Conservation (phyloP, 306 rosid genomes). For the Quercus glauca region DNA sequence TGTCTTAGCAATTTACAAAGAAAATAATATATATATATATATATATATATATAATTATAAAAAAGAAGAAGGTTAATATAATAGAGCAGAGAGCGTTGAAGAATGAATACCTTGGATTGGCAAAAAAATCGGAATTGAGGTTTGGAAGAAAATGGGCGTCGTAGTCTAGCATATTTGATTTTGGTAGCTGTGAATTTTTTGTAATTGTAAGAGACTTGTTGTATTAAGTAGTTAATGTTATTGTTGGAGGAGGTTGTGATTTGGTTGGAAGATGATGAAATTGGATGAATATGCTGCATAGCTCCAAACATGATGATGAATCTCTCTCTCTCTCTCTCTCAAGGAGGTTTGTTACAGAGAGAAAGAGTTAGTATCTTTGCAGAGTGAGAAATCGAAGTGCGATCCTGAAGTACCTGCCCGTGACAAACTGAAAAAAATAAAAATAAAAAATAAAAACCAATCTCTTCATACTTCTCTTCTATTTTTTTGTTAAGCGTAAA, state of each 20-base stretch:
- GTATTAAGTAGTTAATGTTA: too few relatives aligned
- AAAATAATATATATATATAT: neutral
- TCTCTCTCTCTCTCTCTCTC: too few relatives aligned
- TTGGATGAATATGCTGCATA: neutral
- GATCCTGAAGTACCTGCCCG: too few relatives aligned
- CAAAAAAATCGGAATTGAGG: slow-evolving; percentile 41
- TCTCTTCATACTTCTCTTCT: too few relatives aligned
- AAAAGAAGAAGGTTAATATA: too few relatives aligned
- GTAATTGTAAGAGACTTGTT: slow-evolving; percentile 11
- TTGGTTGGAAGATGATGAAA: slow-evolving; percentile 14
- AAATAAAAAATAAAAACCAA: too few relatives aligned
- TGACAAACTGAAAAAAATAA: too few relatives aligned
- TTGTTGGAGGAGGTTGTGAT: slow-evolving; percentile 24
- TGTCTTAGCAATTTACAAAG: neutral
- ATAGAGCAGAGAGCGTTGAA: neutral
- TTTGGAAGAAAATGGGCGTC: slow-evolving; percentile 14
- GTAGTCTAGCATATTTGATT: slow-evolving; percentile 5
- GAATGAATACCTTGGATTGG: slow-evolving; percentile 47
- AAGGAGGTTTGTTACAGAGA: too few relatives aligned
- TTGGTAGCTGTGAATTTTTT: slow-evolving; percentile 5
- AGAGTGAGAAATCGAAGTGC: too few relatives aligned
- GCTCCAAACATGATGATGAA: neutral
- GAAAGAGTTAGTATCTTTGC: neutral
- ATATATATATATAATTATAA: too few relatives aligned
- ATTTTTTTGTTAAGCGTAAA: too few relatives aligned